Percentiles rank a stretch among this genome's conserved stretches.
Conservation (phyloP, 495 filamentous ascomycete genomes). For the Collariella sp. region DNA sequence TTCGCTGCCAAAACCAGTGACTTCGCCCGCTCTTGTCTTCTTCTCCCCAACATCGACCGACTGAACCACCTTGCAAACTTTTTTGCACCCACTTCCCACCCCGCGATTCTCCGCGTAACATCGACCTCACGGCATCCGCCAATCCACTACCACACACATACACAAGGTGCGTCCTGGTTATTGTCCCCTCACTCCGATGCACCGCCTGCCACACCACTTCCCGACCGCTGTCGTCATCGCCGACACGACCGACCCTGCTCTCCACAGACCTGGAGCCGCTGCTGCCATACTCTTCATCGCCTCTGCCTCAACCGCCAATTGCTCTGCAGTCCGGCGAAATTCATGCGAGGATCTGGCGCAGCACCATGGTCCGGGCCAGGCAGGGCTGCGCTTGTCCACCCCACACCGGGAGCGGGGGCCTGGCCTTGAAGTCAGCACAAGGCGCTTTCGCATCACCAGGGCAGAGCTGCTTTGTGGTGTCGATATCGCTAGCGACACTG, state of each 20-base stretch:
- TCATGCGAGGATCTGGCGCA: background rate
- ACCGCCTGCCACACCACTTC: slow-evolving; percentile 13
- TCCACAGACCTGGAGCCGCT: slow-evolving; percentile 5
- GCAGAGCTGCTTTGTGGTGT: background rate
- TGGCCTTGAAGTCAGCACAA: slow-evolving; percentile 25
- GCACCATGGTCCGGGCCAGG: slow-evolving; percentile 10
- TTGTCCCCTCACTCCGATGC: slow-evolving; percentile 14
- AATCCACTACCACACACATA: slow-evolving; percentile 8
- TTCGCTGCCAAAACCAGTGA: slow-evolving; percentile 29
- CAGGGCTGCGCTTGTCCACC: slow-evolving; percentile 22
- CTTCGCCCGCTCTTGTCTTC: slow-evolving; percentile 18
- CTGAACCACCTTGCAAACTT: slow-evolving; percentile 14
- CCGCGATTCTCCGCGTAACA: background rate
- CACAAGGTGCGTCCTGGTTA: slow-evolving; percentile 22
- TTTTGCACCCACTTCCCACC: slow-evolving; percentile 9
- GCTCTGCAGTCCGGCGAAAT: slow-evolving; percentile 2
- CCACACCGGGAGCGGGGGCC: slow-evolving; percentile 28
- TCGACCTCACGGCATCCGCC: background rate
- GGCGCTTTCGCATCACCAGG: slow-evolving; percentile 16
- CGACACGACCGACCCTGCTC: slow-evolving; percentile 22
- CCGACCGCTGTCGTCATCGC: slow-evolving; percentile 30
- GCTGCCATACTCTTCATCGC: slow-evolving; percentile 6
- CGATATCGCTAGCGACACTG: background rate
- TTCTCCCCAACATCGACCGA: slow-evolving; percentile 24
- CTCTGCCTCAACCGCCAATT: slow-evolving; percentile 13